Evolutionary conservation across 2,329 filamentous ascomycete genomes (phyloP), one percentile per base, ranked within the genome.

Genomic region (Pseudogymnoascus sp.): DNA sequence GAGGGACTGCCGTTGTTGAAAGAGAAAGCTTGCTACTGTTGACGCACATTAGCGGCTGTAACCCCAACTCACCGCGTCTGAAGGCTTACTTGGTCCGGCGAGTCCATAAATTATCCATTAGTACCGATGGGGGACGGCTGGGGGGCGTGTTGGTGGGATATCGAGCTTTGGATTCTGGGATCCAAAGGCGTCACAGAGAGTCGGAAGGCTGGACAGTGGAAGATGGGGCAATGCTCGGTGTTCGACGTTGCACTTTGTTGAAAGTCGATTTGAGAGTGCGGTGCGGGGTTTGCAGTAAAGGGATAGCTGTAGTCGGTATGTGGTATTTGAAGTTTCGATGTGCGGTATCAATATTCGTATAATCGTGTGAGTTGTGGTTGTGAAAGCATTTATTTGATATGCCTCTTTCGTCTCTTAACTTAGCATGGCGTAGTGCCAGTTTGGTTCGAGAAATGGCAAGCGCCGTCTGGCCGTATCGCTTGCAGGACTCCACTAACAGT

Each of bases 21-120:
- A 97, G 83, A 70, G 92, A 96, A 77, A 97, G 89, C 81, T 96
- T 97, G 83, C 86, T 90, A 66, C 71, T 74, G 63, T 64, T 59
- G 56, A 64, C 61, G 62, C 63, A 63, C 37, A 63, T 61, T 62
- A 64, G 53, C 33, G 37, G 64, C 68, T 61, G 72, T 67, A 37
- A 56, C 35, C 19, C 26, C 62, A 44, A 61, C 31, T 67, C 71
- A 59, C 71, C 56, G 62, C 59, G 61, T 61, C 56, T 62, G 56
- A 61, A 64, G 56, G 62, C 68, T 77, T 82, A 93, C 90, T 91
- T 92, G 78, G 87, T 88, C 78, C 90, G 88, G 78, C 90, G 88
- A 78, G 85, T 88, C 90, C 90, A 93, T 81, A 85, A 66, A 66
- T 72, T 73, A 70, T 74, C 73, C 70, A 73, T 73, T 66, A 68